Conservation (phyloP, 2,329 filamentous ascomycete genomes). For the Gnomoniopsis sp. region DNA sequence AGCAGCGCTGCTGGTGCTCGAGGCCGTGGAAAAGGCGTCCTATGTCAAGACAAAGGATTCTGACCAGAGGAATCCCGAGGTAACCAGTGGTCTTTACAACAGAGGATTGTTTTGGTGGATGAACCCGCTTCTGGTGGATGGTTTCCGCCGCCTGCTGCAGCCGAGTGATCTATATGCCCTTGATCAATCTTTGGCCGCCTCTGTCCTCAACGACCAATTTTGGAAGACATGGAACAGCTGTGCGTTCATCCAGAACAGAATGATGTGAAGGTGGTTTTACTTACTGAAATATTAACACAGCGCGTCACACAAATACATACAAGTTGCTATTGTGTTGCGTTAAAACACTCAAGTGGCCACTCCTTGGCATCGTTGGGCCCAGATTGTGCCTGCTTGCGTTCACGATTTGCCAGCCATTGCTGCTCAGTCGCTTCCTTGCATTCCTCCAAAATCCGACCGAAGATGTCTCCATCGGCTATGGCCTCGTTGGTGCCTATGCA, state of each 20-base stretch:
- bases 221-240: conserved; percentile 29
- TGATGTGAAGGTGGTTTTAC: neutral
- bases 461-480: too few species aligned
- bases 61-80: conserved; percentile 31
- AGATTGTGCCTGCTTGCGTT: too few species aligned
- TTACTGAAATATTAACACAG: neutral
- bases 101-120: conserved; percentile 37
- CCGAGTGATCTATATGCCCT: conserved; percentile 33
- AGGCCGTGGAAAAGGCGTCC: conserved; percentile 37
- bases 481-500: too few species aligned
- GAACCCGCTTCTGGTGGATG: conserved; percentile 32
- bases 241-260: conserved; percentile 13
- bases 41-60: conserved; percentile 24
- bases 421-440: too few species aligned
- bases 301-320: neutral
- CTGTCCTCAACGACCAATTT: conserved; percentile 27
- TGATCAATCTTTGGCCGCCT: conserved; percentile 31
- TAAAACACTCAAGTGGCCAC: too few species aligned
- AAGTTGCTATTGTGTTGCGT: neutral
- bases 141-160: conserved; percentile 32
- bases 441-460: too few species aligned
- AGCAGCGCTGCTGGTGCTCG: conserved; percentile 31
- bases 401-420: too few species aligned
- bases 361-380: too few species aligned
- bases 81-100: conserved; percentile 35